Evolutionary conservation across 108 stramenopile species (phyloP).

Genomic region (Fragilariopsis cylindrus): DNA sequence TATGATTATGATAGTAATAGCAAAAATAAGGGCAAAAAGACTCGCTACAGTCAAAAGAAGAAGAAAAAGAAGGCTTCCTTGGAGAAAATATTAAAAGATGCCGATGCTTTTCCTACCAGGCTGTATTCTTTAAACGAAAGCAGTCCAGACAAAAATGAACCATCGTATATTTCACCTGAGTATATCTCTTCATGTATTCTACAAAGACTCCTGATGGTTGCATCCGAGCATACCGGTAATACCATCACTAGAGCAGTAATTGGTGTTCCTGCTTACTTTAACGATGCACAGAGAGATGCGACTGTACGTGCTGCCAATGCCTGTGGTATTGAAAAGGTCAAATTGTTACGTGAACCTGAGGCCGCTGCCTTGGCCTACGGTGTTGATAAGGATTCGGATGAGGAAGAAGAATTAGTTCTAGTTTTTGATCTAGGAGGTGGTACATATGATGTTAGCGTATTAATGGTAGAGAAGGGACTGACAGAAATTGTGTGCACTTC

Average conservation of each 20-base stretch:
- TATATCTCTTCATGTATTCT: slow-evolving; percentile 79
- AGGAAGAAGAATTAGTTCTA: slow-evolving; percentile 82
- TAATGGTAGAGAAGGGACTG: slow-evolving; percentile 83
- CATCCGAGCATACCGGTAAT: slow-evolving; percentile 46
- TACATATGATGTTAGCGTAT: slow-evolving; percentile 92
- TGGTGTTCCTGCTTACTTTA: slow-evolving; percentile 96
- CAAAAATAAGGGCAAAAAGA: slow-evolving; percentile 31
- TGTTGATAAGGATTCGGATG: slow-evolving; percentile 28
- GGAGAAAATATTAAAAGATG: slow-evolving; percentile 59
- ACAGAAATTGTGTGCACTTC: slow-evolving; percentile 91
- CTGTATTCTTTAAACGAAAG: slow-evolving; percentile 32
- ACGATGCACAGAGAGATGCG: slow-evolving; percentile 84
- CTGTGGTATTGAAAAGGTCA: slow-evolving; percentile 85
- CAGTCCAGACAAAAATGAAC: background rate
- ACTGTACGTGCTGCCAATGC: slow-evolving; percentile 82
- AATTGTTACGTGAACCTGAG: slow-evolving; percentile 91
- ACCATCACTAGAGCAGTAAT: slow-evolving; percentile 84
- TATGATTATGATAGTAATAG: background rate
- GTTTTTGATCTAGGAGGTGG: slow-evolving; percentile 97
- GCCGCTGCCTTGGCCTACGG: slow-evolving; percentile 96
- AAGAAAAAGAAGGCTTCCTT: slow-evolving; percentile 42
- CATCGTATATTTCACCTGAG: slow-evolving; percentile 57
- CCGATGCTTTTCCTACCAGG: slow-evolving; percentile 55
- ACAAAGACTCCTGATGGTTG: slow-evolving; percentile 51
- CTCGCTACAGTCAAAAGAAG: slow-evolving; percentile 46